Evolutionary conservation across 148 eudicot genomes (phyloP).

Genomic region (Rhododendron vialii): DNA sequence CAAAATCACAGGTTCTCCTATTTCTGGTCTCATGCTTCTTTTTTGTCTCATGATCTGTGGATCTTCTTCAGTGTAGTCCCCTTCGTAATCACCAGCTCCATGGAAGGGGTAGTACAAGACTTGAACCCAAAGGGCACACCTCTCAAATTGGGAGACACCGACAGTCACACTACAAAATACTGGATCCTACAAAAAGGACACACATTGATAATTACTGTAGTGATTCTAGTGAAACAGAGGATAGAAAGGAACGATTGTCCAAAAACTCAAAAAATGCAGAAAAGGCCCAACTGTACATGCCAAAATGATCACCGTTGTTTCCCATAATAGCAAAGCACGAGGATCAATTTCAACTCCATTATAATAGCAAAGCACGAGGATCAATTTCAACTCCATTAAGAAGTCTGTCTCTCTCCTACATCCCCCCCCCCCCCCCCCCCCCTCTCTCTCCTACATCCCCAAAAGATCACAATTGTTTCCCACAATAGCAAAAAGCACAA

Average conservation of each 20-base stretch:
- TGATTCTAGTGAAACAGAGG: not conserved
- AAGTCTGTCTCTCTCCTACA: not conserved
- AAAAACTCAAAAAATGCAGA: not conserved
- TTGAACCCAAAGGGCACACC: slow-evolving; percentile 95
- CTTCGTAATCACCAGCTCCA: slow-evolving; percentile 67
- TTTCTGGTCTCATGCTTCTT: slow-evolving; percentile 62
- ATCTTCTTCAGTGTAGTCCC: slow-evolving; percentile 81
- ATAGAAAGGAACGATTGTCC: not conserved
- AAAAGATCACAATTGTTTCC: not conserved
- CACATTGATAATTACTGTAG: not conserved
- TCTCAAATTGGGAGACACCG: slow-evolving; percentile 92
- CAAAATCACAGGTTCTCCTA: slow-evolving; percentile 87
- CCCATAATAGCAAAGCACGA: not conserved
- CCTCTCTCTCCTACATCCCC: not conserved
- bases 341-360: too few relatives aligned
- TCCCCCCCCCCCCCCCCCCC: not conserved
- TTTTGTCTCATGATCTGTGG: slow-evolving; percentile 68
- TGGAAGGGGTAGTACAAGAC: slow-evolving; percentile 80
- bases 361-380: too few relatives aligned
- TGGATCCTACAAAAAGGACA: slow-evolving; percentile 58
- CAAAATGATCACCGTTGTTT: not conserved
- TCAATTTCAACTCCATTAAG: not conserved
- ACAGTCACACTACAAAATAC: slow-evolving; percentile 85
- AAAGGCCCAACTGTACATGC: not conserved
- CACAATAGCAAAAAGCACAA: not conserved